Evolutionary conservation across 2,329 filamentous ascomycete species (phyloP).

Genomic region (Alternaria sp.): DNA sequence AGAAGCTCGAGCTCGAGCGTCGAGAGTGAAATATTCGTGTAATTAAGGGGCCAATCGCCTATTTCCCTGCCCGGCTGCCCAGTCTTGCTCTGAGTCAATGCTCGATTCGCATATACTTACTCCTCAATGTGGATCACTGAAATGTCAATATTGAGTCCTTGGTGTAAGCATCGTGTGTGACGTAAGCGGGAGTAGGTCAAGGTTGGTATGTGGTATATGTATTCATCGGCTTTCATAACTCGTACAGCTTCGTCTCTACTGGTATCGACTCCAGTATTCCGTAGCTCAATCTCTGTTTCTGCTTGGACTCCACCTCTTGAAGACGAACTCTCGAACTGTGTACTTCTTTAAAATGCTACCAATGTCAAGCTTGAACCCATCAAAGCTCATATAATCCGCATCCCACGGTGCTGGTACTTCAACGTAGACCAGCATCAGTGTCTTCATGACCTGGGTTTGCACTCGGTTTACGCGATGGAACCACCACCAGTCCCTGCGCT

Average conservation of each 20-base stretch:
- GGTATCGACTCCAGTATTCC: background rate
- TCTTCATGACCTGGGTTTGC: slow-evolving; percentile 89
- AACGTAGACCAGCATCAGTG: slow-evolving; percentile 85
- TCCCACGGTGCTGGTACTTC: slow-evolving; percentile 77
- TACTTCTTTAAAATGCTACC: slow-evolving; percentile 71
- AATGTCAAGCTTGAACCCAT: slow-evolving; percentile 59
- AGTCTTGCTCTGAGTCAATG: background rate
- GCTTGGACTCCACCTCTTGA: slow-evolving; percentile 86
- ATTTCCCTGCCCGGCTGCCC: background rate
- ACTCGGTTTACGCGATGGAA: slow-evolving; percentile 90
- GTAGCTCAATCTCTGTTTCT: slow-evolving; percentile 66
- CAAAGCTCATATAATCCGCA: slow-evolving; percentile 48
- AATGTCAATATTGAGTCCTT: background rate
- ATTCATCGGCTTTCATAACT: background rate
- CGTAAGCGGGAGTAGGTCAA: background rate
- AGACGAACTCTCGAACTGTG: slow-evolving; percentile 77
- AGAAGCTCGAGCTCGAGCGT: background rate
- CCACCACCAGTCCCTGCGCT: slow-evolving; percentile 74
- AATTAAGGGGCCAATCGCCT: background rate
- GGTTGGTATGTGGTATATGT: background rate
- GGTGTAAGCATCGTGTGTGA: background rate
- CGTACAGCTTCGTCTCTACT: background rate
- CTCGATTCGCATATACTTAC: background rate
- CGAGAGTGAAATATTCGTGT: background rate
- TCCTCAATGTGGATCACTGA: background rate